Base-by-base conservation (phyloP, 176 grass and related monocot genomes). In the Rhynchospora tenuis region DNA sequence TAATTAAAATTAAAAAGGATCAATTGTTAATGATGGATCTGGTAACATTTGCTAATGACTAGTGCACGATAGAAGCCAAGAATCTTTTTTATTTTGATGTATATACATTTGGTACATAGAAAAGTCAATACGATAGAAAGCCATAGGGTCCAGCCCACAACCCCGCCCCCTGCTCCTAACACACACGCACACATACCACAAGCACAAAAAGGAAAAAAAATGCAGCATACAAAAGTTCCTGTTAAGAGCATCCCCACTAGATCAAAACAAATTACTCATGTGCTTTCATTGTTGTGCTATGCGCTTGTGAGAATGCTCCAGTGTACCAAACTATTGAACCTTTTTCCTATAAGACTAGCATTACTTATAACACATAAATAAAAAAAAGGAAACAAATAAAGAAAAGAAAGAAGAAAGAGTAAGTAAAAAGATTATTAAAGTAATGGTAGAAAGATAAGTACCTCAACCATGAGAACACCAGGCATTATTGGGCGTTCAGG, bases 401-500 rank as follows among this genome's bases (percentile, higher is more conserved):
- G 0, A 47, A 17, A 17, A 55, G 52, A 9, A 76, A 3, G 54
- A 76, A 28, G 9, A 55, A 5, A 70, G 8, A 70, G 12, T n/a
- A 0, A 17, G 27, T 66, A 66, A 64, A 28, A 83, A 68, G 20
- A 27, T 28, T 9, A 66, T 50, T 27, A 59, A 84, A 73, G 42
- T 14, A 84, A 38, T 74, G 73, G 24, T 42, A 56, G 20, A 45
- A 9, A 77, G 16, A 73, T 44, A 26, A 19, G 26, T 81, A 86
- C 84, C 84, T 86, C 84, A 68, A 86, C 61, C 84, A 86, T 84
- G 90, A 94, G 92, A 85, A 94, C 92, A 46, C 92, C 92, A 14
- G 92, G 92, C 92, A 94, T 92, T 52, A 94, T 94, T 10, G 92
- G 92, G 14, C 90, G 84, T 38, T 94, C 92, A 2, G 92, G 89